These are phyloP conservation scores for Spathaspora passalidarum DNA, from an alignment of 805 yeast species.

Conservation along the genomic window DNA sequence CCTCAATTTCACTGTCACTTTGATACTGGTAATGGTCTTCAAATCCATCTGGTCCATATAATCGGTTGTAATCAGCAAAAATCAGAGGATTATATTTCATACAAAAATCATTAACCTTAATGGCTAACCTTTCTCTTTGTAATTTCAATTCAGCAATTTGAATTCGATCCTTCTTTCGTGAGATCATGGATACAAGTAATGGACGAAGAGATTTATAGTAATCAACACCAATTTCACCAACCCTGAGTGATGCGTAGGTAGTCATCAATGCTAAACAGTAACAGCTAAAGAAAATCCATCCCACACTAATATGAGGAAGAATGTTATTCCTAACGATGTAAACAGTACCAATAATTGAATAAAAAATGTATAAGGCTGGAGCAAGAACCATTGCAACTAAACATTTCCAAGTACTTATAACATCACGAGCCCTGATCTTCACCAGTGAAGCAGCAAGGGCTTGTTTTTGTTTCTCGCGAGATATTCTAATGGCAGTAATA, in stretches of 20 bases:
- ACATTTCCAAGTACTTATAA: slow-evolving; percentile 42
- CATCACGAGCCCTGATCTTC: slow-evolving; percentile 41
- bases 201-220: slow-evolving; percentile 40
- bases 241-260: slow-evolving; percentile 39
- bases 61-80: slow-evolving; percentile 34
- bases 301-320: slow-evolving; percentile 10
- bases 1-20: background rate
- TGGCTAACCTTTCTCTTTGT: slow-evolving; percentile 23
- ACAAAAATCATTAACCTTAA: slow-evolving; percentile 32
- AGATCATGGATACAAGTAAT: slow-evolving; percentile 29
- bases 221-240: slow-evolving; percentile 42
- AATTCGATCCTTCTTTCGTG: slow-evolving; percentile 23
- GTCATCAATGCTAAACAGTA: slow-evolving; percentile 37
- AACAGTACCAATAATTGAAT: slow-evolving; percentile 32
- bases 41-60: slow-evolving; percentile 15
- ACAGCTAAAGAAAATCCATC: slow-evolving; percentile 24
- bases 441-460: slow-evolving; percentile 39
- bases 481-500: slow-evolving; percentile 30
- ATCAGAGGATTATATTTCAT: slow-evolving; percentile 35
- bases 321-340: slow-evolving; percentile 5
- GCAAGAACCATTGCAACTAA: slow-evolving; percentile 41
- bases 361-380: slow-evolving; percentile 37
- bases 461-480: slow-evolving; percentile 32
- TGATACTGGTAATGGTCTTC: slow-evolving; percentile 3
- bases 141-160: slow-evolving; percentile 32